These are phyloP conservation scores for Diutina scorzettiae DNA, from an alignment of 1,139 yeast species.

Conservation along the genomic window DNA sequence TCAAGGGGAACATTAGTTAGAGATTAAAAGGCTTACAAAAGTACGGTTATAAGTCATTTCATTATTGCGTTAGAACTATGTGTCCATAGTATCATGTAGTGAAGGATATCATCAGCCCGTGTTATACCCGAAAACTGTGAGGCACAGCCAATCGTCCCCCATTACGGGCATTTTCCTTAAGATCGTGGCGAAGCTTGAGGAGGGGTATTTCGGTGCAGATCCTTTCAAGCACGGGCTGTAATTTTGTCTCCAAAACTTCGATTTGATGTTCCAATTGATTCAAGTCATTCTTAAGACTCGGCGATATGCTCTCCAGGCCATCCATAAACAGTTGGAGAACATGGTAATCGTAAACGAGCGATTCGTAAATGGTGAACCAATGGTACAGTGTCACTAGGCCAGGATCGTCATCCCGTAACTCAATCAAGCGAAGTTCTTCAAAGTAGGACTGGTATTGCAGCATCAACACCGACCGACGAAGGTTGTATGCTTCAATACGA, in stretches of 20 bases:
- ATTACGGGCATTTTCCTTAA: constrained; percentile 1
- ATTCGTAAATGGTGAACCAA: background rate
- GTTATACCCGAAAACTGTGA: background rate
- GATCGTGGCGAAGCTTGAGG: constrained; percentile 3
- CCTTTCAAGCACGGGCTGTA: constrained; percentile 1
- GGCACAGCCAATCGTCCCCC: background rate
- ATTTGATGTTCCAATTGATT: background rate
- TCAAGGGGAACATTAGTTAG: constrained; percentile 22
- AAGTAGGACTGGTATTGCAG: background rate
- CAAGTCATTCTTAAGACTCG: no score
- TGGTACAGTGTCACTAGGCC: background rate
- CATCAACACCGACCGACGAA: background rate
- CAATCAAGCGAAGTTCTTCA: background rate
- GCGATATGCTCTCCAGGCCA: background rate
- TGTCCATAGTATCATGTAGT: no score
- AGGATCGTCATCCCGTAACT: background rate
- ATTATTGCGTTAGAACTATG: no score
- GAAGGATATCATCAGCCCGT: no score
- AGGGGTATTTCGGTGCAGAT: background rate
- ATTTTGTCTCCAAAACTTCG: background rate
- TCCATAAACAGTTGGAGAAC: background rate
- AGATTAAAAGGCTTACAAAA: no score
- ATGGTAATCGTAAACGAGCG: background rate
- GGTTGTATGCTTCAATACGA: background rate
- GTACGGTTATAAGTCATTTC: no score